phyloP scores from a whole-genome alignment of 192 early-diverging fungal species.

The Umbelopsis isabellina region DNA sequence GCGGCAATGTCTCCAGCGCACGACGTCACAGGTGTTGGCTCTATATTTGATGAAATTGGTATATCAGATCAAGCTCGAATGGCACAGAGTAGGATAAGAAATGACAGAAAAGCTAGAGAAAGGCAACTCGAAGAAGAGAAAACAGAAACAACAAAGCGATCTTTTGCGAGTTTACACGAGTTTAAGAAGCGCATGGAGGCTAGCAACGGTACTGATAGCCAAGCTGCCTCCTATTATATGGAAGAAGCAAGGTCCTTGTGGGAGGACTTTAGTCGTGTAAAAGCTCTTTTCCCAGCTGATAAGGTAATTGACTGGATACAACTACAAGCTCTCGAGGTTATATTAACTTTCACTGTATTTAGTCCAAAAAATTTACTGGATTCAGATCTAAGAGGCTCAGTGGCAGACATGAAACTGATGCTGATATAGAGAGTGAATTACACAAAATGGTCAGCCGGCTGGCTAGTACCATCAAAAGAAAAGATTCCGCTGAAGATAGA shows the following conservation, averaged over 20 bases:
- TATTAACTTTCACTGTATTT: not conserved
- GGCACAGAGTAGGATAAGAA: not conserved
- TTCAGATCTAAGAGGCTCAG: not conserved
- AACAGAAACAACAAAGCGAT: not conserved
- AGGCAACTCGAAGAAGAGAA: slow-evolving; percentile 18
- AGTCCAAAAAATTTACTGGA: slow-evolving; percentile 16
- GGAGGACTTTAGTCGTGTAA: slow-evolving; percentile 32
- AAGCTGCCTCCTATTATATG: not conserved
- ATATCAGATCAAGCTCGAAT: not conserved
- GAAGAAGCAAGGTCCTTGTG: slow-evolving; percentile 27
- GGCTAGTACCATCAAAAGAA: not conserved
- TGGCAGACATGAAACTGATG: slow-evolving; percentile 1
- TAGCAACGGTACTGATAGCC: not conserved
- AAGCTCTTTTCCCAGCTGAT: slow-evolving; percentile 29
- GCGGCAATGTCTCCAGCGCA: not conserved
- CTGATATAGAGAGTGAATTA: slow-evolving; percentile 17
- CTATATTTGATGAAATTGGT: slow-evolving; percentile 32
- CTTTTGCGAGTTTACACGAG: slow-evolving; percentile 15
- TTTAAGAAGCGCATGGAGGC: slow-evolving; percentile 9
- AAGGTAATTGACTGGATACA: not conserved
- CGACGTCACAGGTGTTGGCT: slow-evolving; percentile 5
- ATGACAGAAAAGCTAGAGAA: not conserved
- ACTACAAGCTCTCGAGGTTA: not conserved
- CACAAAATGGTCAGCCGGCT: slow-evolving; percentile 32
- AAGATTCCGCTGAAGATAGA: slow-evolving; percentile 28